Evolutionary conservation across 2,329 filamentous ascomycete species (phyloP), one percentile per base, ranked within the genome.

Genomic region (Fusarium sp.): DNA sequence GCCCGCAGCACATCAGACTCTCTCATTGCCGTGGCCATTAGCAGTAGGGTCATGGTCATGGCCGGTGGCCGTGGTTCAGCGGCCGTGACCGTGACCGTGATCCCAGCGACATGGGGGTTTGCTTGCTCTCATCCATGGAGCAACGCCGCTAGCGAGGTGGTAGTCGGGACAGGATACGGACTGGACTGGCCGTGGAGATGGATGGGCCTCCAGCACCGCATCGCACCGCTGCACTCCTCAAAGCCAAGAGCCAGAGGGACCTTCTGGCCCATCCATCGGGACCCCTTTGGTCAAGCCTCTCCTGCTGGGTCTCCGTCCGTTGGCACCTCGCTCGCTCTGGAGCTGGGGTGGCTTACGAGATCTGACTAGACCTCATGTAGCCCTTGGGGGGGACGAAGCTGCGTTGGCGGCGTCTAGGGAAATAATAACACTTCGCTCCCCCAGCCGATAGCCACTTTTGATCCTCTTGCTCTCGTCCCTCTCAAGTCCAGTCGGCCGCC

Each of bases 331-430:
- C 49, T 44, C 40, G 51, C 27, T 31, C 46, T 53, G 46, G n/a
- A 33, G 61, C 61, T 62, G 40, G 40, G 63, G 58, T 64, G 70
- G 71, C 71, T 72, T 68, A 74, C 72, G 68, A 73, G 72, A 74
- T 73, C 70, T 73, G 68, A 69, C 72, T 73, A 69, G 61, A 71
- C 72, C 70, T 73, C 69, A 74, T 65, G 67, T 66, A 71, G 69
- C 46, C 61, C 46, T 27, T 33, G 46, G 53, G 40, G 55, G 46
- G 49, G 57, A 70, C 46, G 59, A 64, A 59, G 64, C 61, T 64
- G 66, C 66, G 66, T 72, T 67, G 66, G 67, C 64, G 69, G 69
- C 58, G 70, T 58, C 61, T 55, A 63, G 61, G 59, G 64, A 62
- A 70, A 70, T 70, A 72, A 66, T 67, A 72, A 70, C 66, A 74